Percentiles rank a stretch among this genome's conserved stretches.
Evolutionary conservation across 495 filamentous ascomycete species (phyloP).

Genomic region (Penicillium paradoxum): DNA sequence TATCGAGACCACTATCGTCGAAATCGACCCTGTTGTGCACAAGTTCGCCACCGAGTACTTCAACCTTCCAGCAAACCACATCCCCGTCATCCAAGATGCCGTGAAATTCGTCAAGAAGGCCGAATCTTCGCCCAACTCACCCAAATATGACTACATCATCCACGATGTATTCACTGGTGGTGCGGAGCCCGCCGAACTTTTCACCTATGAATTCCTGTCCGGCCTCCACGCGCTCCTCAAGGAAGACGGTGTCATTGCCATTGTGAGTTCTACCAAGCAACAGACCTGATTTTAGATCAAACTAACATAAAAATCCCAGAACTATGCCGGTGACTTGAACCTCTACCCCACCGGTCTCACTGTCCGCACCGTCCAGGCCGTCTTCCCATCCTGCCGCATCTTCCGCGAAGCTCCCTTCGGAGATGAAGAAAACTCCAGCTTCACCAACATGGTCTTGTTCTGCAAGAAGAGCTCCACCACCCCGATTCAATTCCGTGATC

Average conservation of each 20-base stretch:
- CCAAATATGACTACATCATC: slow-evolving; percentile 82
- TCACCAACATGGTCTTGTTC: slow-evolving; percentile 83
- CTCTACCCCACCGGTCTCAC: slow-evolving; percentile 66
- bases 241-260: slow-evolving; percentile 78
- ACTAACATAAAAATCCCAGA: slow-evolving; percentile 46
- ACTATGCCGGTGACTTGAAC: slow-evolving; percentile 90
- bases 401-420: slow-evolving; percentile 67
- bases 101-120: slow-evolving; percentile 61
- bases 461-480: slow-evolving; percentile 41
- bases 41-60: slow-evolving; percentile 80
- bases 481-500: slow-evolving; percentile 61
- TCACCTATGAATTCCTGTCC: slow-evolving; percentile 76
- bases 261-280: slow-evolving; percentile 53
- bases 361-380: slow-evolving; percentile 62
- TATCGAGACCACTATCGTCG: slow-evolving; percentile 86
- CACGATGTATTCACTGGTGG: slow-evolving; percentile 99
- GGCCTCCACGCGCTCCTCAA: slow-evolving; percentile 65
- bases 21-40: slow-evolving; percentile 87
- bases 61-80: slow-evolving; percentile 70
- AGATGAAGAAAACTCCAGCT: slow-evolving; percentile 50
- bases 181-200: slow-evolving; percentile 81
- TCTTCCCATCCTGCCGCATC: slow-evolving; percentile 77
- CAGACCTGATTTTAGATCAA: not conserved
- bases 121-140: slow-evolving; percentile 34
- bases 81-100: slow-evolving; percentile 75